These are phyloP conservation scores for Danielia oregonensis DNA, from an alignment of 805 yeast genomes.

Conservation along the genomic window DNA sequence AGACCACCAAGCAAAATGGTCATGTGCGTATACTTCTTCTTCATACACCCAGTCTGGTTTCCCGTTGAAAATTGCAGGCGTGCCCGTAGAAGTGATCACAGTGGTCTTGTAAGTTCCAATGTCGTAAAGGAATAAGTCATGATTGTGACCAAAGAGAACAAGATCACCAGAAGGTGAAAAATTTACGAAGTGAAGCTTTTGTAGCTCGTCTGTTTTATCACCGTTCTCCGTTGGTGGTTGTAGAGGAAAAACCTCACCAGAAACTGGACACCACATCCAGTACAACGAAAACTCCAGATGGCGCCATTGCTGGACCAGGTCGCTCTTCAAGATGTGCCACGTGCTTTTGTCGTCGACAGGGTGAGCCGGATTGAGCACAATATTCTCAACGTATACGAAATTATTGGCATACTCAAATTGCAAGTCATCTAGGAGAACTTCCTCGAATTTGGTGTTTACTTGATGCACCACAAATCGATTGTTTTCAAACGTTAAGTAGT, in stretches of 20 bases:
- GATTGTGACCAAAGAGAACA: conserved; percentile 53
- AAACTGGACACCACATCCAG: conserved; percentile 32
- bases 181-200: conserved; percentile 37
- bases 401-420: conserved; percentile 42
- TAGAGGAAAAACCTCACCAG: conserved; percentile 28
- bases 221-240: conserved; percentile 27
- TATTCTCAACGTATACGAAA: conserved; percentile 26
- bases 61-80: conserved; percentile 53
- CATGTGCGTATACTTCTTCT: conserved; percentile 65
- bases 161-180: conserved; percentile 62
- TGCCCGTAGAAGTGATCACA: conserved; percentile 51
- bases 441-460: conserved; percentile 23
- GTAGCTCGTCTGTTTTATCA: conserved; percentile 7
- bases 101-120: conserved; percentile 18
- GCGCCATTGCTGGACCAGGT: conserved; percentile 42
- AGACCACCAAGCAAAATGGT: conserved; percentile 69
- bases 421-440: conserved; percentile 24
- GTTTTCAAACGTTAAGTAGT: conserved; percentile 20
- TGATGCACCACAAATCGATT: conserved; percentile 21
- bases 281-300: conserved; percentile 34
- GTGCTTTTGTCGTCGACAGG: conserved; percentile 41
- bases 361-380: conserved; percentile 37
- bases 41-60: conserved; percentile 84
- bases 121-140: conserved; percentile 51
- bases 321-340: conserved; percentile 52